Conservation (phyloP, 192 early-diverging fungal genomes). For the Rhizophagus sp. region DNA sequence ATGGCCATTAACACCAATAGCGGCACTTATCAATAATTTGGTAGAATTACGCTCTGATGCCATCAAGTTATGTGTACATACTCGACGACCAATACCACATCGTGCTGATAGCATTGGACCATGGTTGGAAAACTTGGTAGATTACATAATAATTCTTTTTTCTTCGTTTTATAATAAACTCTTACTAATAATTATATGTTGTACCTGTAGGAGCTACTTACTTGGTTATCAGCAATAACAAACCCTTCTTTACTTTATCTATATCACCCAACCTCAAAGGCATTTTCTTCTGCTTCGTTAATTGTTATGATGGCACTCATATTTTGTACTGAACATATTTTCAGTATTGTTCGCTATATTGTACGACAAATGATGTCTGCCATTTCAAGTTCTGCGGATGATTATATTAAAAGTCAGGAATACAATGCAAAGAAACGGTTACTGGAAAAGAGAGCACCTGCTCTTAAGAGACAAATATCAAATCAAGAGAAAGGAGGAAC, state of each 20-base stretch:
- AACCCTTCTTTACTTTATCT: conserved; percentile 57
- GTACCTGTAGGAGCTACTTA: conserved; percentile 35
- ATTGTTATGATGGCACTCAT: conserved; percentile 27
- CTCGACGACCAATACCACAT: conserved; percentile 70
- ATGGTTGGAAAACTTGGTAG: conserved; percentile 65
- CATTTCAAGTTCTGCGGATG: conserved; percentile 38
- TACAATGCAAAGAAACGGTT: conserved; percentile 40
- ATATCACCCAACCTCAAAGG: conserved; percentile 48
- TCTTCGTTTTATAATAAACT: conserved; percentile 9
- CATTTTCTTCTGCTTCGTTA: conserved; percentile 34
- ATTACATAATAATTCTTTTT: background rate
- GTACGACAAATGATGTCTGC: conserved; percentile 28
- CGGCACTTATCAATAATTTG: conserved; percentile 87
- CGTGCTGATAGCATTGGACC: conserved; percentile 77
- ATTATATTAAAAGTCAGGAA: conserved; percentile 36
- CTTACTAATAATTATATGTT: too few relatives aligned
- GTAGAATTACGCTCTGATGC: conserved; percentile 90
- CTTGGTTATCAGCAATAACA: conserved; percentile 62
- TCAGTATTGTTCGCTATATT: conserved; percentile 25
- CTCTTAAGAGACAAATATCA: background rate
- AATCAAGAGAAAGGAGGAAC: background rate
- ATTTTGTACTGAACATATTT: conserved; percentile 43
- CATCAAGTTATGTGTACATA: conserved; percentile 81
- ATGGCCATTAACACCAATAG: conserved; percentile 84
- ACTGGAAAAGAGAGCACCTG: conserved; percentile 23